A percentile compares a stretch with the other conserved stretches of the same genome.
phyloP scores from a whole-genome alignment of 352 stramenopile genomes.

The Phytophthora fragariae region DNA sequence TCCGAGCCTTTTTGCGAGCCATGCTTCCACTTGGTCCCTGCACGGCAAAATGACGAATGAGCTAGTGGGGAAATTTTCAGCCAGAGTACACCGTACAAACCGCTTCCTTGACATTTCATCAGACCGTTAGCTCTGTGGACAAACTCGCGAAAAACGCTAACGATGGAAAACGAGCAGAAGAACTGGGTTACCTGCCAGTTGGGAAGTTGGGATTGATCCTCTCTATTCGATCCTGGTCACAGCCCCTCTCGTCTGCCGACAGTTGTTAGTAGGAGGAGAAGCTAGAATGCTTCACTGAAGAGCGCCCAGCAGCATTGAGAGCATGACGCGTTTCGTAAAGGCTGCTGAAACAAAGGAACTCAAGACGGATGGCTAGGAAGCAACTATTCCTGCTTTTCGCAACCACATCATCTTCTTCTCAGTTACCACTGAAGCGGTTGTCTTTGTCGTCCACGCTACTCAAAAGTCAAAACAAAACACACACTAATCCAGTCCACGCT shows the following conservation, averaged over 20 bases:
- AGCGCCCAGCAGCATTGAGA: conserved; percentile 2
- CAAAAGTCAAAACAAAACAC: not conserved
- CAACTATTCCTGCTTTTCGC: too few species aligned
- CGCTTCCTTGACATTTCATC: not conserved
- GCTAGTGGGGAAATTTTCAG: not conserved
- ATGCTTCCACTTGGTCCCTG: conserved; percentile 7
- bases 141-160: not conserved
- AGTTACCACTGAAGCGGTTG: not conserved
- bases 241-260: not conserved
- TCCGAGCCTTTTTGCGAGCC: conserved; percentile 13
- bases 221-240: conserved; percentile 24
- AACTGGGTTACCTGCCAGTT: not conserved
- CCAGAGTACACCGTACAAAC: too few species aligned
- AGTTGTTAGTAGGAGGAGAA: conserved; percentile 55
- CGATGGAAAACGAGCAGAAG: not conserved
- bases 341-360: too few species aligned
- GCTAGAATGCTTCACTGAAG: conserved; percentile 40
- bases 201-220: not conserved
- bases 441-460: not conserved
- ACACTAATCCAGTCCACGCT: not conserved
- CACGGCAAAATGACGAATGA: conserved; percentile 4
- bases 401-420: too few species aligned
- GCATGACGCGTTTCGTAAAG: too few species aligned
- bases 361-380: too few species aligned
- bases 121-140: not conserved